A percentile compares a stretch with the other conserved stretches of the same genome.
These are phyloP conservation scores for Orobanche coerulescens DNA, from an alignment of 257 asterid species.

Conservation along the genomic window DNA sequence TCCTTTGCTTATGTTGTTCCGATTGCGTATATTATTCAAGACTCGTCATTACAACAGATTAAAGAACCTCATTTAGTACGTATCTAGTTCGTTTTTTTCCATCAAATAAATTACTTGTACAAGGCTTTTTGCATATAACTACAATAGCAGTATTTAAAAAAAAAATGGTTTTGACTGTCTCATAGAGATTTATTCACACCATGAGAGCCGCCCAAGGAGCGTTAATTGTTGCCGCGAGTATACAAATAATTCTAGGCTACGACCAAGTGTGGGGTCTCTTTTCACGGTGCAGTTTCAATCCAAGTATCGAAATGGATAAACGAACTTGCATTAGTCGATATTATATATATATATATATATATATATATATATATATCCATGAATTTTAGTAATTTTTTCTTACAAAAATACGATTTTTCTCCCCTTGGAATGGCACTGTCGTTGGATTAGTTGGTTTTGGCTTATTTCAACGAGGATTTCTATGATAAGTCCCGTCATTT, in stretches of 20 bases:
- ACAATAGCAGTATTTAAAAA: too few species aligned
- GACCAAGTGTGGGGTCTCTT: slow-evolving; percentile 92
- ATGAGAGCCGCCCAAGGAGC: slow-evolving; percentile 98
- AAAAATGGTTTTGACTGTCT: neutral
- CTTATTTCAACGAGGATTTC: slow-evolving; percentile 90
- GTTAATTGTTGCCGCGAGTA: slow-evolving; percentile 65
- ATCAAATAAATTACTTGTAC: neutral
- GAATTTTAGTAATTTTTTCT: slow-evolving; percentile 10
- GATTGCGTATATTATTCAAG: slow-evolving; percentile 55
- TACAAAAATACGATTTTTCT: slow-evolving; percentile 67
- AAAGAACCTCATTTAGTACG: slow-evolving; percentile 66
- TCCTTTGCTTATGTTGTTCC: slow-evolving; percentile 81
- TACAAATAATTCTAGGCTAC: slow-evolving; percentile 80
- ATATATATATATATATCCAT: slow-evolving; percentile 5
- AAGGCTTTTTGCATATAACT: neutral
- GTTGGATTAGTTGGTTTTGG: slow-evolving; percentile 92
- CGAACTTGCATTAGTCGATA: neutral
- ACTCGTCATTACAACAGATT: slow-evolving; percentile 60
- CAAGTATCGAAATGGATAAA: neutral
- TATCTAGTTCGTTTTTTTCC: neutral
- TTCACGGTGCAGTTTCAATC: slow-evolving; percentile 55
- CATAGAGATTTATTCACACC: slow-evolving; percentile 67
- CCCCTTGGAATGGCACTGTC: slow-evolving; percentile 94
- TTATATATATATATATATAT: too few species aligned
- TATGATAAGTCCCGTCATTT: slow-evolving; percentile 34